Percentiles rank a stretch among this genome's conserved stretches.
These are phyloP conservation scores for Eucommia ulmoides DNA, from an alignment of 257 asterid genomes.

Conservation along the genomic window DNA sequence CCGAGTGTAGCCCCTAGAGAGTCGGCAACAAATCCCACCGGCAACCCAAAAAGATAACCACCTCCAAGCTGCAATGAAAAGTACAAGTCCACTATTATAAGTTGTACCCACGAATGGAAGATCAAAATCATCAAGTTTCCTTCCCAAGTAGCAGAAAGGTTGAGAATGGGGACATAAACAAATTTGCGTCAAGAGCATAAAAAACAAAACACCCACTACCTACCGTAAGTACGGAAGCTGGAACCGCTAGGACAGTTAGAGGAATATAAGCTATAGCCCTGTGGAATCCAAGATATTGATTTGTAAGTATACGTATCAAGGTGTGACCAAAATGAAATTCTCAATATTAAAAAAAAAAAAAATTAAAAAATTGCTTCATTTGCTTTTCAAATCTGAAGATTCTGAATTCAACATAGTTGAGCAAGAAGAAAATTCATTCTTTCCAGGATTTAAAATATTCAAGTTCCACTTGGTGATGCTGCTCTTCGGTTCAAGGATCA, in stretches of 20 bases:
- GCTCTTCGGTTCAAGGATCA: no score
- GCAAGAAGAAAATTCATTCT: neutral
- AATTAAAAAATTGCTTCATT: no score
- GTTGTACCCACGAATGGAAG: neutral
- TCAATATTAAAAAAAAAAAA: neutral
- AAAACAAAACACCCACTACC: neutral
- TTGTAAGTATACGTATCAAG: neutral
- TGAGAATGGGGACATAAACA: neutral
- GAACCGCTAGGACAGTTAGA: neutral
- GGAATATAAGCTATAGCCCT: slow-evolving; percentile 3
- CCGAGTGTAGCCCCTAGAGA: slow-evolving; percentile 3
- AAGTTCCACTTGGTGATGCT: no score
- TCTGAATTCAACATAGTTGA: neutral
- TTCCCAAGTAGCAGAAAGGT: neutral
- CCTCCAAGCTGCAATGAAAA: slow-evolving; percentile 2
- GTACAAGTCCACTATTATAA: neutral
- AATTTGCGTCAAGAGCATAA: neutral
- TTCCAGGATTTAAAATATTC: neutral
- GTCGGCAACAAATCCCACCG: slow-evolving; percentile 3
- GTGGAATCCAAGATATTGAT: neutral
- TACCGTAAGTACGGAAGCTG: slow-evolving; percentile 1
- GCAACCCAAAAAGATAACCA: slow-evolving; percentile 3
- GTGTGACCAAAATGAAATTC: neutral
- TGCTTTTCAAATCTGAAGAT: neutral
- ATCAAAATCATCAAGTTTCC: neutral